These are phyloP conservation scores for Earliella scabrosa DNA, from an alignment of 1,284 basidiomycete species.

Conservation along the genomic window DNA sequence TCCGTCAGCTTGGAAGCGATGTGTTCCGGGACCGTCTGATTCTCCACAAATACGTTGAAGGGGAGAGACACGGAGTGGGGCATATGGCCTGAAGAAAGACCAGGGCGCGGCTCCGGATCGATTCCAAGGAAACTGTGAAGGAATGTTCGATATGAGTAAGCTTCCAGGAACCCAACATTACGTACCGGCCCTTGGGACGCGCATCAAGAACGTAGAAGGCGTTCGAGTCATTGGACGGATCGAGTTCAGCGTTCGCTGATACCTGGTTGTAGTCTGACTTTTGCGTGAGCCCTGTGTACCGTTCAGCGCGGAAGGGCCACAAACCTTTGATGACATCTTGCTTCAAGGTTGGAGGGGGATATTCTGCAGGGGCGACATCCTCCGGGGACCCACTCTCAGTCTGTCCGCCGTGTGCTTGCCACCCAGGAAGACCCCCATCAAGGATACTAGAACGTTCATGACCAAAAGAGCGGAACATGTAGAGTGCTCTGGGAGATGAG, in stretches of 20 bases:
- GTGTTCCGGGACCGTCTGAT: conserved; percentile 36
- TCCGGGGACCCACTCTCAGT: conserved; percentile 54
- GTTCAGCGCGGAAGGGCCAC: conserved; percentile 27
- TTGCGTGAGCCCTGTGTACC: neutral
- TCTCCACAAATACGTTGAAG: conserved; percentile 78
- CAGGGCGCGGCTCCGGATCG: conserved; percentile 89
- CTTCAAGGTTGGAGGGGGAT: conserved; percentile 60
- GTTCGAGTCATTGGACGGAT: conserved; percentile 45
- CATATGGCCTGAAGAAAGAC: conserved; percentile 92
- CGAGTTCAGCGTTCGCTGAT: conserved; percentile 67
- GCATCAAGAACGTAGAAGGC: conserved; percentile 89
- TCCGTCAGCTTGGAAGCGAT: conserved; percentile 7
- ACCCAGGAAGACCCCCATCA: conserved; percentile 88
- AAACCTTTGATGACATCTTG: conserved; percentile 64
- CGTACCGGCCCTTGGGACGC: conserved; percentile 76
- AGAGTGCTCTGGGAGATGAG: conserved; percentile 88
- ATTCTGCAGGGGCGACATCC: conserved; percentile 39
- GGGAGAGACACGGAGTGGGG: conserved; percentile 87
- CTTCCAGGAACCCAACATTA: conserved; percentile 5
- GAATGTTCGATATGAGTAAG: neutral
- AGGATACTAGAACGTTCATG: conserved; percentile 86
- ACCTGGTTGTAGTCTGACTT: conserved; percentile 84
- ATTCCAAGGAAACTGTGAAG: conserved; percentile 75
- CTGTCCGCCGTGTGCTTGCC: conserved; percentile 74
- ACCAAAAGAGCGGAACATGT: conserved; percentile 91